phyloP scores from a whole-genome alignment of 768 basidiomycete species.

The Boletus subparvulus region DNA sequence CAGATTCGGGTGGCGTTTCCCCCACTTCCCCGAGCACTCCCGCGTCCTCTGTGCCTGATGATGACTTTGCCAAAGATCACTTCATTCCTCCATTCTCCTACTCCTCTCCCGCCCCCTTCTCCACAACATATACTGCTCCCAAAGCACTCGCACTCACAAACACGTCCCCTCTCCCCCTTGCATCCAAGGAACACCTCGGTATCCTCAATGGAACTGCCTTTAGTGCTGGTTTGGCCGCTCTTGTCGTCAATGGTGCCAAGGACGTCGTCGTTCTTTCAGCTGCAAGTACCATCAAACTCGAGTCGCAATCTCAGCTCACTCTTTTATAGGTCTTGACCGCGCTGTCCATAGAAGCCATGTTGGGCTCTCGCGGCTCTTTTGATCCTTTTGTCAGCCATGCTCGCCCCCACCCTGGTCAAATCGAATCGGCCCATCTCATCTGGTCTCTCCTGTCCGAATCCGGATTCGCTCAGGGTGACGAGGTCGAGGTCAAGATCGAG shows the following conservation, averaged over 20 bases:
- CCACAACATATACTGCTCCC: constrained; percentile 20
- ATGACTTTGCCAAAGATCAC: constrained; percentile 17
- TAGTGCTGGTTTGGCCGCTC: constrained; percentile 72
- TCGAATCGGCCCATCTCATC: constrained; percentile 71
- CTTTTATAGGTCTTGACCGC: constrained; percentile 65
- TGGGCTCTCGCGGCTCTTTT: constrained; percentile 69
- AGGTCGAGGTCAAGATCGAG: constrained; percentile 71
- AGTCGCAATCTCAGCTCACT: neutral
- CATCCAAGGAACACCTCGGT: constrained; percentile 77
- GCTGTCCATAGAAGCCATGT: constrained; percentile 79
- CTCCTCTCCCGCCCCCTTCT: neutral
- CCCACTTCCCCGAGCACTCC: constrained; percentile 45
- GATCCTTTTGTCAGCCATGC: constrained; percentile 74
- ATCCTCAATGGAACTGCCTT: constrained; percentile 86
- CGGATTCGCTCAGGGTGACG: constrained; percentile 62
- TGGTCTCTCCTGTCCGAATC: constrained; percentile 68
- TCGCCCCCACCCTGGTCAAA: constrained; percentile 84
- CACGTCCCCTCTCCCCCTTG: constrained; percentile 64
- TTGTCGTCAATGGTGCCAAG: constrained; percentile 71
- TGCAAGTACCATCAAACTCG: constrained; percentile 12
- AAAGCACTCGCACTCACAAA: constrained; percentile 59
- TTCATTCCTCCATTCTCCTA: neutral
- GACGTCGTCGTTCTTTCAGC: constrained; percentile 60
- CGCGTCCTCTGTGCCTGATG: constrained; percentile 27
- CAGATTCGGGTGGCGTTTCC: constrained; percentile 39